A percentile compares a stretch with the other conserved stretches of the same genome.
Evolutionary conservation across 2,329 filamentous ascomycete species (phyloP).

Genomic region (Epicoccum sorghinum): DNA sequence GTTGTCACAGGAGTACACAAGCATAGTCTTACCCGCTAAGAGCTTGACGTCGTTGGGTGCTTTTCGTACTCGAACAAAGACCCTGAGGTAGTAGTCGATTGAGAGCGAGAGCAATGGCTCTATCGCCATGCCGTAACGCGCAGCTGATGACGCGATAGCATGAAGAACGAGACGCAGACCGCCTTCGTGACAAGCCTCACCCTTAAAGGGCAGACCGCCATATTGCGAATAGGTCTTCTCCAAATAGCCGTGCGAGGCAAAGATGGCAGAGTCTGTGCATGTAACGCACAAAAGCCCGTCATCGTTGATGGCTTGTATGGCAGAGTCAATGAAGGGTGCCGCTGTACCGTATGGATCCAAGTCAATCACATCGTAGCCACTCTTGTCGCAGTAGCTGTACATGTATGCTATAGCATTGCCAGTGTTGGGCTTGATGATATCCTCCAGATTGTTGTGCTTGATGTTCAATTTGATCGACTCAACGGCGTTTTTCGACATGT

Average conservation of each 20-base stretch:
- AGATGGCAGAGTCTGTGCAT: constrained; percentile 94
- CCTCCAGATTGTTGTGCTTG: constrained; percentile 75
- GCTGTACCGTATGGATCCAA: constrained; percentile 96
- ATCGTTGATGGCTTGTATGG: constrained; percentile 84
- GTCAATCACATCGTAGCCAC: constrained; percentile 87
- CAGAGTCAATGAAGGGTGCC: constrained; percentile 88
- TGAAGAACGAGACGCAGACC: constrained; percentile 87
- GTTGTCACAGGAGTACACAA: constrained; percentile 86
- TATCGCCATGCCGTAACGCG: constrained; percentile 83
- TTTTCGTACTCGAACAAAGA: constrained; percentile 83
- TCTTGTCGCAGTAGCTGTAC: constrained; percentile 72
- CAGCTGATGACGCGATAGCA: constrained; percentile 78
- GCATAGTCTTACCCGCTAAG: constrained; percentile 86
- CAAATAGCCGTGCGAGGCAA: constrained; percentile 90
- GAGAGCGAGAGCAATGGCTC: constrained; percentile 91
- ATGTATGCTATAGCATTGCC: constrained; percentile 90
- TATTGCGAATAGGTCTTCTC: constrained; percentile 96
- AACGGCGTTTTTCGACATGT: constrained; percentile 78
- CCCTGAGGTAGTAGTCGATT: constrained; percentile 91
- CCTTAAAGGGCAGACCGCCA: constrained; percentile 86
- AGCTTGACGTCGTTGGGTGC: constrained; percentile 90
- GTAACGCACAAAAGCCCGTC: constrained; percentile 93
- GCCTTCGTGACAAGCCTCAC: constrained; percentile 83
- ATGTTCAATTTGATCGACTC: constrained; percentile 85
- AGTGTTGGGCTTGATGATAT: constrained; percentile 73